These are phyloP conservation scores for Isatis tinctoria DNA, from an alignment of 345 rosid genomes.

Conservation along the genomic window DNA sequence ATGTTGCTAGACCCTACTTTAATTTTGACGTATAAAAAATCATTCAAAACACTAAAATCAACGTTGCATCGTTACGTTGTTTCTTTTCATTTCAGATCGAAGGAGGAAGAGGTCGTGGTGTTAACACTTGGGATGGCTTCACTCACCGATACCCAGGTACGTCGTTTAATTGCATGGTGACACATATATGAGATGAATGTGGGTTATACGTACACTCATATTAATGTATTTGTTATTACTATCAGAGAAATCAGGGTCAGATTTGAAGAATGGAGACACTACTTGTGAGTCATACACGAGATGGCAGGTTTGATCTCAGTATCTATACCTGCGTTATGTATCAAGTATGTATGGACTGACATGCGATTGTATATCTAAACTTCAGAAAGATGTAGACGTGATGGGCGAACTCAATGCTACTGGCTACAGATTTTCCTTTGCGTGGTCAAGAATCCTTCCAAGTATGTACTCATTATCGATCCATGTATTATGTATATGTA, in stretches of 20 bases:
- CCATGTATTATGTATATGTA: too few relatives aligned
- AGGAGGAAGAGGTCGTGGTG: background rate
- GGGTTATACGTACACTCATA: background rate
- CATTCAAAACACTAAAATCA: background rate
- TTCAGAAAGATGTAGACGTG: constrained; percentile 19
- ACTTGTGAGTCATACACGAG: background rate
- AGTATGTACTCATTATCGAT: too few relatives aligned
- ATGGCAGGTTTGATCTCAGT: background rate
- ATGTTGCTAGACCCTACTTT: background rate
- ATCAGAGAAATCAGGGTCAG: background rate
- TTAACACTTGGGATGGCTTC: background rate
- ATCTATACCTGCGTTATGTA: background rate
- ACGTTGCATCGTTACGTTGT: background rate
- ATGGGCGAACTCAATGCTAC: background rate
- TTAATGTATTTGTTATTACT: background rate
- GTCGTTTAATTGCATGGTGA: background rate
- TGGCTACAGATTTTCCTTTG: too few relatives aligned
- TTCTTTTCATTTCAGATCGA: background rate
- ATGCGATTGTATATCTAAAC: background rate
- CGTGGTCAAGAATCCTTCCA: too few relatives aligned
- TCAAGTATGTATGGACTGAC: background rate
- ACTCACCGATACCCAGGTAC: background rate
- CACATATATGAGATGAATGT: background rate
- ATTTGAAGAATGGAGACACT: background rate
- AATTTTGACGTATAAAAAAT: background rate